A percentile compares a stretch with the other conserved stretches of the same genome.
phyloP scores from a whole-genome alignment of 1,284 basidiomycete genomes.

The Pholiota adiposa region DNA sequence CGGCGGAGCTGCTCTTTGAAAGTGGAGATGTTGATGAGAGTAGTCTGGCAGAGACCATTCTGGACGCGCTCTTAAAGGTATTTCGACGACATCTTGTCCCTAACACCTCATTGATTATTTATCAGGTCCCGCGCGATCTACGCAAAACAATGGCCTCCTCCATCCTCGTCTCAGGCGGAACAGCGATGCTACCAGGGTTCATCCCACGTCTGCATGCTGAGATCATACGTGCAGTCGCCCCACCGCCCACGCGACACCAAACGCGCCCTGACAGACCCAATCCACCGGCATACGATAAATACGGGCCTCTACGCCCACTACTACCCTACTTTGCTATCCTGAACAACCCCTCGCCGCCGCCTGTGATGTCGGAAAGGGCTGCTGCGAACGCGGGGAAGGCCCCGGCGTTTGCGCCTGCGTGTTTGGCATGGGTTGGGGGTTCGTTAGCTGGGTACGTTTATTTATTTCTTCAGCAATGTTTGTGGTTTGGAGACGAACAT shows the following conservation, averaged over 20 bases:
- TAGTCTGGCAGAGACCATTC: slow-evolving; percentile 80
- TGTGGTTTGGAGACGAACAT: not conserved
- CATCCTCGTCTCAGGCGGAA: slow-evolving; percentile 88
- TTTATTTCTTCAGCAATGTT: slow-evolving; percentile 11
- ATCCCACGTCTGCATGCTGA: slow-evolving; percentile 84
- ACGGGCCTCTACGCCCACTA: slow-evolving; percentile 71
- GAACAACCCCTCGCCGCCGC: slow-evolving; percentile 75
- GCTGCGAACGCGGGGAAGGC: slow-evolving; percentile 74
- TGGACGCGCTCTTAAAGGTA: slow-evolving; percentile 82
- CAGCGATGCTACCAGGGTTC: slow-evolving; percentile 90
- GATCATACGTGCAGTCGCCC: slow-evolving; percentile 53
- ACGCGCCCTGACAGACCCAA: slow-evolving; percentile 43
- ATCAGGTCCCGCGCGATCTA: slow-evolving; percentile 87
- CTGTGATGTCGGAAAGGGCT: slow-evolving; percentile 46
- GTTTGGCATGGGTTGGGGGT: slow-evolving; percentile 91
- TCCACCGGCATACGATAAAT: slow-evolving; percentile 69
- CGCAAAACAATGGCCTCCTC: slow-evolving; percentile 80
- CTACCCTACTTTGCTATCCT: slow-evolving; percentile 76
- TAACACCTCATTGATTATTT: slow-evolving; percentile 1
- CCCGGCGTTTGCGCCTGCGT: slow-evolving; percentile 81
- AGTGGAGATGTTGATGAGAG: slow-evolving; percentile 86
- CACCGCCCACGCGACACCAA: slow-evolving; percentile 40
- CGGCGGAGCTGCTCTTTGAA: slow-evolving; percentile 90
- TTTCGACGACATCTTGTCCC: not conserved
- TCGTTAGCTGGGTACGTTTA: slow-evolving; percentile 81